phyloP scores from a whole-genome alignment of 805 yeast genomes.

The Maudiozyma saulgeensis region DNA sequence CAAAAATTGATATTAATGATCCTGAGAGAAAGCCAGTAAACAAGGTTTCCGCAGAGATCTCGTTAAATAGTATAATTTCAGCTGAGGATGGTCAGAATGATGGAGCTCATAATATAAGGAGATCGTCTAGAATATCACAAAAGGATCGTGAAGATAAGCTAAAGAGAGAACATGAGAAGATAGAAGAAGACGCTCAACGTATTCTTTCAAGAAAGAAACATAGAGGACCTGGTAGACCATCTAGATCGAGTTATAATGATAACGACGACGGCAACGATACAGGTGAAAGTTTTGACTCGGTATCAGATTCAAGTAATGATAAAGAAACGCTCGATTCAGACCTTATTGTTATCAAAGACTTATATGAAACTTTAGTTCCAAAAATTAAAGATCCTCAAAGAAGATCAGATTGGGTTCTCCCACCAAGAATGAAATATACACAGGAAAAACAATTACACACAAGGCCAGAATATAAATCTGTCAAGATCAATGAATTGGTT shows the following conservation, averaged over 20 bases:
- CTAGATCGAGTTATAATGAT: background rate
- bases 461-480: conserved; percentile 22
- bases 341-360: conserved; percentile 13
- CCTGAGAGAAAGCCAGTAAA: background rate
- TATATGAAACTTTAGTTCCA: conserved; percentile 25
- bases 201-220: background rate
- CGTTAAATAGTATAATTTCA: background rate
- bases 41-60: conserved; percentile 1
- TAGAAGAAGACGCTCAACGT: background rate
- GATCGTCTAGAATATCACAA: conserved; percentile 10
- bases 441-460: conserved; percentile 28
- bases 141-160: conserved; percentile 1
- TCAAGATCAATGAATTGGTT: conserved; percentile 25
- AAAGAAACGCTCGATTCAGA: background rate
- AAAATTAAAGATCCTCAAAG: conserved; percentile 24
- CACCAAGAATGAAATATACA: conserved; percentile 22
- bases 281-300: conserved; percentile 3
- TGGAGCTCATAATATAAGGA: background rate
- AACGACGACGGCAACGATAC: background rate
- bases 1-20: too few species aligned
- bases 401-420: conserved; percentile 29
- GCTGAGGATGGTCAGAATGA: background rate
- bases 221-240: background rate
- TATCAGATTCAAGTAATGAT: conserved; percentile 1
- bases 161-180: conserved; percentile 3